Evolutionary conservation across 306 rosid genomes (phyloP).

Genomic region (Senna siamea): DNA sequence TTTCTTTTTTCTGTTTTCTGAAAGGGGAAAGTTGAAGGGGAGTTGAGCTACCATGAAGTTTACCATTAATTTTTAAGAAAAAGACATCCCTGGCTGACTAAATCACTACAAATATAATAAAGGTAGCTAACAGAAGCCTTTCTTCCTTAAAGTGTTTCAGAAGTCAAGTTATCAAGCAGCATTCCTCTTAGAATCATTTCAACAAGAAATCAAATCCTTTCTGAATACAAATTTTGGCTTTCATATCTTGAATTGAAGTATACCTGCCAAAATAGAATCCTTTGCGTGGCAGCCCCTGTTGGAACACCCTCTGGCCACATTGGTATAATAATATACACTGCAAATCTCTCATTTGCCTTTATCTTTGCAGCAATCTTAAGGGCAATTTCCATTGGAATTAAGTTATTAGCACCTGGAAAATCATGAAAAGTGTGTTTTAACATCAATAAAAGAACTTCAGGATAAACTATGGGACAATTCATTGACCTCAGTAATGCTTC

Average conservation of each 20-base stretch:
- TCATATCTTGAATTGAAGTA: constrained; percentile 37
- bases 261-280: constrained; percentile 99
- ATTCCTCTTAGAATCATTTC: neutral
- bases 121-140: neutral
- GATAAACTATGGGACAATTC: constrained; percentile 11
- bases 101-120: neutral
- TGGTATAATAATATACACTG: constrained; percentile 89
- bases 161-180: neutral
- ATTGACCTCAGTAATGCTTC: neutral
- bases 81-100: neutral
- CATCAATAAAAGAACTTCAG: constrained; percentile 18
- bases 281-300: constrained; percentile 87
- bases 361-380: constrained; percentile 90
- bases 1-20: too few species aligned
- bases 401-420: constrained; percentile 85
- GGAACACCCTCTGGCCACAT: constrained; percentile 99
- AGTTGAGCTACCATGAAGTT: too few species aligned
- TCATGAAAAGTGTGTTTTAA: constrained; percentile 30
- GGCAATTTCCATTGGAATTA: constrained; percentile 98
- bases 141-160: neutral
- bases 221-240: neutral
- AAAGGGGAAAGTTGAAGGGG: too few species aligned
- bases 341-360: constrained; percentile 87
- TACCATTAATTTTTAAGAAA: neutral
- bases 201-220: constrained; percentile 23